phyloP scores from a whole-genome alignment of 129 eudicot genomes.

The Lactuca saligna region DNA sequence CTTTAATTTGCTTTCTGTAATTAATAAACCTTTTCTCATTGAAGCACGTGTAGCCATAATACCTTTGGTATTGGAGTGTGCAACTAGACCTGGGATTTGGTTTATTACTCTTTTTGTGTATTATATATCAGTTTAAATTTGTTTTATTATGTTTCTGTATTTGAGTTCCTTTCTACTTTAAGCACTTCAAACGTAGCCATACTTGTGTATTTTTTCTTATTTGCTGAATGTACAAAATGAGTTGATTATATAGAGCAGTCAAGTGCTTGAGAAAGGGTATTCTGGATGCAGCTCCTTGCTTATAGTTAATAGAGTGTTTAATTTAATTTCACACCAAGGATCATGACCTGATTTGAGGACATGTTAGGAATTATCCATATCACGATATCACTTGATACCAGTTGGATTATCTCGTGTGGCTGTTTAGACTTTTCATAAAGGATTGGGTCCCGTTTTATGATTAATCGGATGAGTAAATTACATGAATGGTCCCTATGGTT shows the following conservation, averaged over 20 bases:
- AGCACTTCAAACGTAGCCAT: not conserved
- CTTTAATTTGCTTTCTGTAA: no score
- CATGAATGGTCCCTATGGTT: no score
- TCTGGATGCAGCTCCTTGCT: conserved; percentile 80
- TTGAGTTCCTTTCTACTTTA: not conserved
- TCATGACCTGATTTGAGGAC: conserved; percentile 6
- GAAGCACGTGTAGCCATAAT: no score
- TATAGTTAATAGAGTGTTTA: conserved; percentile 66
- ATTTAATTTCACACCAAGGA: not conserved
- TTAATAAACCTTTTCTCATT: no score
- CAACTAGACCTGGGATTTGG: no score
- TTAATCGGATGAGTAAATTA: no score
- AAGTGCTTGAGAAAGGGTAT: conserved; percentile 73
- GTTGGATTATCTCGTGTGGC: conserved; percentile 76
- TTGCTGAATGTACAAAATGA: conserved; percentile 71
- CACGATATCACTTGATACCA: conserved; percentile 19
- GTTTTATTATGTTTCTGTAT: not conserved
- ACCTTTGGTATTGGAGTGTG: no score
- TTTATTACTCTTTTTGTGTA: no score
- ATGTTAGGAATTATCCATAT: not conserved
- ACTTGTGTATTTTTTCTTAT: not conserved
- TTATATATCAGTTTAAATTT: no score
- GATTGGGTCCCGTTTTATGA: conserved; percentile 69
- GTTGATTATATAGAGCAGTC: conserved; percentile 49
- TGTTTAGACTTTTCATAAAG: conserved; percentile 72